Evolutionary conservation across 768 basidiomycete species (phyloP).

Genomic region (Serendipita sp.): DNA sequence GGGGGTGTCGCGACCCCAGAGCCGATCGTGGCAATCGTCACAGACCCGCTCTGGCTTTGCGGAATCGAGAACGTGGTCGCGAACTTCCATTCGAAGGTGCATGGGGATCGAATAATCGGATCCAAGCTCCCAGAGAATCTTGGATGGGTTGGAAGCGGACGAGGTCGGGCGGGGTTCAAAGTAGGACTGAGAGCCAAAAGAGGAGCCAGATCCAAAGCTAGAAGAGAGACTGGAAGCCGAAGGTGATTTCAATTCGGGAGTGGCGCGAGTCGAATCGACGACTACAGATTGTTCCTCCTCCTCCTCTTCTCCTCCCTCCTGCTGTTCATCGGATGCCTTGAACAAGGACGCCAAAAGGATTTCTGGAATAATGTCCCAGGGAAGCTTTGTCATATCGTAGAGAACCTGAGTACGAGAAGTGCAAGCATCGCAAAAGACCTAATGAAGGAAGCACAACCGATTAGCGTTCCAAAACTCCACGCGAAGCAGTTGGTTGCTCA

Average conservation of each 20-base stretch:
- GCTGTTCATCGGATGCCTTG: background rate
- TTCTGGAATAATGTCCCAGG: background rate
- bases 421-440: conserved; percentile 1
- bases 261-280: background rate
- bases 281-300: background rate
- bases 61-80: background rate
- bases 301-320: background rate
- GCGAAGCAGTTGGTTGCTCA: background rate
- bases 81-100: background rate
- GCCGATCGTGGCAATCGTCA: background rate
- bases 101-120: background rate
- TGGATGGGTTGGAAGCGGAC: background rate
- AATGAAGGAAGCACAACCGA: background rate
- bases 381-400: background rate
- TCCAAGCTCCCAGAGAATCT: background rate
- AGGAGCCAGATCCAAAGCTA: background rate
- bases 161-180: background rate
- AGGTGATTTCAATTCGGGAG: background rate
- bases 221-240: background rate
- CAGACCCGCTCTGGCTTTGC: background rate
- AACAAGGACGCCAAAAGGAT: background rate
- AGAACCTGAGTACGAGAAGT: background rate
- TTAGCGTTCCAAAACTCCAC: too few species aligned
- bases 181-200: background rate
- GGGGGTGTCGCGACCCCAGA: background rate